phyloP scores from a whole-genome alignment of 1,139 yeast species.

The Spathaspora sp. region DNA sequence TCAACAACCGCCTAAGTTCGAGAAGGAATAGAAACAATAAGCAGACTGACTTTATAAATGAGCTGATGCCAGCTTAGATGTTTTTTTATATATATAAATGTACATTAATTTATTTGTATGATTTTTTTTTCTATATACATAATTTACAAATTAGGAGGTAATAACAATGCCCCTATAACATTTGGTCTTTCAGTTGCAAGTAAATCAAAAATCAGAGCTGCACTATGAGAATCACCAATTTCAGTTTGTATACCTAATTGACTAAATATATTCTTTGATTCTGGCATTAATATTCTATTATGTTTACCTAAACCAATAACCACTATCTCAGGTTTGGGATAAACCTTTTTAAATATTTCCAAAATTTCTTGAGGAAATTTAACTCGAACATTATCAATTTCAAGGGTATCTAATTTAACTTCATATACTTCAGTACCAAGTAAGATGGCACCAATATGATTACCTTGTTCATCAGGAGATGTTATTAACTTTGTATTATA shows the following conservation, averaged over 20 bases:
- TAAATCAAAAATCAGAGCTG: constrained; percentile 71
- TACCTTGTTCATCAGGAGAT: constrained; percentile 48
- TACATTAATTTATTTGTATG: not conserved
- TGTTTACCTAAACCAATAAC: constrained; percentile 69
- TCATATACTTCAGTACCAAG: constrained; percentile 65
- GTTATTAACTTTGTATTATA: constrained; percentile 37
- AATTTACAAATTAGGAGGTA: constrained; percentile 65
- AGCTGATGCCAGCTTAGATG: not conserved
- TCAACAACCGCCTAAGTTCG: not conserved
- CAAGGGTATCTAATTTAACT: constrained; percentile 45
- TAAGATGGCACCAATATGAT: constrained; percentile 55
- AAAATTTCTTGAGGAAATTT: constrained; percentile 41
- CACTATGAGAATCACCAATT: constrained; percentile 62
- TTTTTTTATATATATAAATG: not conserved
- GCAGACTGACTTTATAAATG: not conserved
- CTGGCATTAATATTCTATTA: constrained; percentile 60
- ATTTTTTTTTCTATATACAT: not conserved
- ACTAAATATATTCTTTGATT: constrained; percentile 49
- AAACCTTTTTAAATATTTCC: constrained; percentile 52
- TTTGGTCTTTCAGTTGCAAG: constrained; percentile 79
- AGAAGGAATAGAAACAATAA: not conserved
- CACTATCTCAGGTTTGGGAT: constrained; percentile 77
- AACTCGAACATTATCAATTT: constrained; percentile 42
- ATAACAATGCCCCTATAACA: constrained; percentile 64
- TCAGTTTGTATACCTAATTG: constrained; percentile 69